These are phyloP conservation scores for Suillus clintonianus DNA, from an alignment of 768 basidiomycete genomes.

Conservation along the genomic window DNA sequence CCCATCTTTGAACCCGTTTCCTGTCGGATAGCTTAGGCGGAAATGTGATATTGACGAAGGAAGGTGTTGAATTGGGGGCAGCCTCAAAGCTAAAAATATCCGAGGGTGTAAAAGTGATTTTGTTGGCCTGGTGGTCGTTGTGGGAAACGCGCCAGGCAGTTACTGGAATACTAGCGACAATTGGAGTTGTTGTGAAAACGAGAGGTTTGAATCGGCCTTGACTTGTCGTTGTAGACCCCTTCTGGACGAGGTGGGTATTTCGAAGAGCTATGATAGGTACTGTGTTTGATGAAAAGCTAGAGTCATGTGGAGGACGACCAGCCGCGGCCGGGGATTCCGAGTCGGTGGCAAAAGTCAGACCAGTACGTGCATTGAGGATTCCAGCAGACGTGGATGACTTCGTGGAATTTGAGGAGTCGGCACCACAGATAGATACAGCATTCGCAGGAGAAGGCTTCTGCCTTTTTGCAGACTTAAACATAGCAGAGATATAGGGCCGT, in stretches of 20 bases:
- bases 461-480: neutral
- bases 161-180: neutral
- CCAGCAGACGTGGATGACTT: neutral
- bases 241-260: neutral
- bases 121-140: neutral
- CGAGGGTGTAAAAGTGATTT: neutral
- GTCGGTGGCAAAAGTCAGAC: neutral
- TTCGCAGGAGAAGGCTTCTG: neutral
- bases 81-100: neutral
- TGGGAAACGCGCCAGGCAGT: neutral
- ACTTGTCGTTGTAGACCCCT: neutral
- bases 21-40: conserved; percentile 64
- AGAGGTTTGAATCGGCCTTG: conserved; percentile 1
- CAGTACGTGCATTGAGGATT: neutral
- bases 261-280: neutral
- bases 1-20: conserved; percentile 51
- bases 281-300: neutral
- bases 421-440: neutral
- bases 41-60: conserved; percentile 46
- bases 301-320: neutral
- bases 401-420: neutral
- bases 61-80: neutral
- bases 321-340: neutral
- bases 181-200: neutral
- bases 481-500: neutral